Evolutionary conservation across 768 basidiomycete species (phyloP).

Genomic region (Kwoniella sp.): DNA sequence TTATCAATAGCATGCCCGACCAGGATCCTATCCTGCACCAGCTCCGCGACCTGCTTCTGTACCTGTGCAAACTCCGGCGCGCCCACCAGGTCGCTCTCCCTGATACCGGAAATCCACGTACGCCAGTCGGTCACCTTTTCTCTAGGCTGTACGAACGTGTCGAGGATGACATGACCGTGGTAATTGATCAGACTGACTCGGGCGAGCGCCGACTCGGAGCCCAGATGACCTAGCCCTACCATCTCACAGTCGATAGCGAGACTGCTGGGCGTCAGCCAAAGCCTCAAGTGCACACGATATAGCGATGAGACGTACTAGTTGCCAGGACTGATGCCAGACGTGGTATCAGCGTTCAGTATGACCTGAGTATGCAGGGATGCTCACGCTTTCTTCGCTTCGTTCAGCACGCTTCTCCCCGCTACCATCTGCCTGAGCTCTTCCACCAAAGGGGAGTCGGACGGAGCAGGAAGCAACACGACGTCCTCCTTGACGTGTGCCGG

Average conservation of each 20-base stretch:
- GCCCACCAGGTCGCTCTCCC: constrained; percentile 66
- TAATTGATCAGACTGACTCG: constrained; percentile 88
- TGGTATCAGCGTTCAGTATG: background rate
- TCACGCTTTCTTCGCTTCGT: constrained; percentile 45
- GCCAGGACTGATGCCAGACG: constrained; percentile 26
- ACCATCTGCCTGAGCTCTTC: constrained; percentile 47
- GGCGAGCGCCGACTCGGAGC: constrained; percentile 75
- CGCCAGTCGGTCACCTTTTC: constrained; percentile 89
- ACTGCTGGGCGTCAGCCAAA: constrained; percentile 54
- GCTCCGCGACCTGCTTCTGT: constrained; percentile 68
- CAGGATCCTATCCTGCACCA: constrained; percentile 72
- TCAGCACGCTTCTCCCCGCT: constrained; percentile 34
- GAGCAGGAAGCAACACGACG: constrained; percentile 27
- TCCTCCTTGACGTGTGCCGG: constrained; percentile 20
- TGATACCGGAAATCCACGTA: constrained; percentile 81
- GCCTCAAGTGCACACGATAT: background rate
- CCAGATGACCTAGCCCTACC: constrained; percentile 88
- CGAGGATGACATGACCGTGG: constrained; percentile 70
- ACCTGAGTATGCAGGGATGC: constrained; percentile 3
- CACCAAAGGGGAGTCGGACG: constrained; percentile 29
- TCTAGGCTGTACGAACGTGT: constrained; percentile 78
- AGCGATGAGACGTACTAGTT: constrained; percentile 32
- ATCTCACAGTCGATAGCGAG: constrained; percentile 93
- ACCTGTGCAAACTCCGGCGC: constrained; percentile 75
- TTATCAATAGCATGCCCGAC: constrained; percentile 89